Evolutionary conservation across 345 rosid species (phyloP).

Genomic region (Salix udensis): DNA sequence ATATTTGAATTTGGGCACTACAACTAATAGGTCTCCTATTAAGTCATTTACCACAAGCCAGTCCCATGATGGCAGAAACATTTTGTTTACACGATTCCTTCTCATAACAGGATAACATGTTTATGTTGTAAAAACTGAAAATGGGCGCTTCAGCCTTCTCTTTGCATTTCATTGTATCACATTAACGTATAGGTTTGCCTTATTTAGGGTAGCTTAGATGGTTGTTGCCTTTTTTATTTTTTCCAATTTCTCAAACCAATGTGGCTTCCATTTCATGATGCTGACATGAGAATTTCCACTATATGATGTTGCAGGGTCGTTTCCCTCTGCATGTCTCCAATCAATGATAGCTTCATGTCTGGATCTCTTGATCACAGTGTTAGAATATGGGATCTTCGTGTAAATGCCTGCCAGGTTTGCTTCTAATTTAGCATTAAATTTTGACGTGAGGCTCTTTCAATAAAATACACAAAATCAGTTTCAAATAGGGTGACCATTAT

Average conservation of each 20-base stretch:
- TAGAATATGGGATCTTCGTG: conserved; percentile 99
- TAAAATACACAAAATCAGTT: neutral
- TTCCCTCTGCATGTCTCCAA: conserved; percentile 94
- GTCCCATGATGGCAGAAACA: neutral
- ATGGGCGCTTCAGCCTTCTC: neutral
- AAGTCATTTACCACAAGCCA: neutral
- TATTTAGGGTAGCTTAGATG: neutral
- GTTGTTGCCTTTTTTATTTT: neutral
- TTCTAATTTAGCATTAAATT: conserved; percentile 10
- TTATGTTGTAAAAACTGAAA: neutral
- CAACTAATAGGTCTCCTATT: neutral
- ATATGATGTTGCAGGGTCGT: conserved; percentile 60
- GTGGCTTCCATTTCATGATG: neutral
- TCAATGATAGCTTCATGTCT: conserved; percentile 98
- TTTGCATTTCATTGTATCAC: neutral
- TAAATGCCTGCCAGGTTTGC: conserved; percentile 96
- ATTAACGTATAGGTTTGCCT: neutral
- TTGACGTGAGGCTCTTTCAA: neutral
- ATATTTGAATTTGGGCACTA: neutral
- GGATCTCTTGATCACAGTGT: conserved; percentile 90
- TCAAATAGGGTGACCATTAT: neutral
- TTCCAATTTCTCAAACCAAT: neutral
- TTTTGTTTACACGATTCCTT: neutral
- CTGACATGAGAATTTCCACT: conserved; percentile 9
- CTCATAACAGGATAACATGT: neutral